These are phyloP conservation scores for Aspergillus bertholletiae DNA, from an alignment of 495 filamentous ascomycete genomes.

Conservation along the genomic window DNA sequence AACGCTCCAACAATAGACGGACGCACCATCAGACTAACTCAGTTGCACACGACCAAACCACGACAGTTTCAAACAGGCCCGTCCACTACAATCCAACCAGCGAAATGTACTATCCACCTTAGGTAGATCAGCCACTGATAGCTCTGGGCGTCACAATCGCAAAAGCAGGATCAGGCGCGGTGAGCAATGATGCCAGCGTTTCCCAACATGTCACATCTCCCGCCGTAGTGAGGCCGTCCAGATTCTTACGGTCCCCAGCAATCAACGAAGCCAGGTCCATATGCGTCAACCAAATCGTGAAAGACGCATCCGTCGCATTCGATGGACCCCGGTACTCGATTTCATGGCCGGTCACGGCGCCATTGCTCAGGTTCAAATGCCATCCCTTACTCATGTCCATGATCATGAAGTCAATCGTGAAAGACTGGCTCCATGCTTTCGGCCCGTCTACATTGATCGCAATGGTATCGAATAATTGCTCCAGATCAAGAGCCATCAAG, in stretches of 20 bases:
- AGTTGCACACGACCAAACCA: too few species aligned
- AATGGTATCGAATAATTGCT: conserved; percentile 2
- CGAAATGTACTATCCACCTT: neutral
- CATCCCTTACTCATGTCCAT: neutral
- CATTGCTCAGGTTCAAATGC: conserved; percentile 3
- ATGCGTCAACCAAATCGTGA: too few species aligned
- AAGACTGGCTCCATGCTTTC: neutral
- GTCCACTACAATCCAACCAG: too few species aligned
- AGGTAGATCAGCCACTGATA: neutral
- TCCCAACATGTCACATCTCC: neutral
- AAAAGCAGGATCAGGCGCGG: conserved; percentile 3
- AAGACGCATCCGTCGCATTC: too few species aligned
- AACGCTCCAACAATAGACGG: too few species aligned
- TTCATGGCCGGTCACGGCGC: conserved; percentile 1
- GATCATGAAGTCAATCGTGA: conserved; percentile 7
- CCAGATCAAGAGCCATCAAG: neutral
- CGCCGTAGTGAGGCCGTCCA: neutral
- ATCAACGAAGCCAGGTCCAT: too few species aligned
- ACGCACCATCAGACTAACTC: too few species aligned
- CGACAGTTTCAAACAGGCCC: too few species aligned
- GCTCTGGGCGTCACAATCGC: conserved; percentile 7
- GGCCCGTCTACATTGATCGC: conserved; percentile 6
- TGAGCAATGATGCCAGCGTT: conserved; percentile 1
- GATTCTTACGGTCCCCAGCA: neutral
- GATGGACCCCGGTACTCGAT: too few species aligned